These are phyloP conservation scores for Colletotrichum acutatum DNA, from an alignment of 2,329 filamentous ascomycete genomes.

Conservation along the genomic window DNA sequence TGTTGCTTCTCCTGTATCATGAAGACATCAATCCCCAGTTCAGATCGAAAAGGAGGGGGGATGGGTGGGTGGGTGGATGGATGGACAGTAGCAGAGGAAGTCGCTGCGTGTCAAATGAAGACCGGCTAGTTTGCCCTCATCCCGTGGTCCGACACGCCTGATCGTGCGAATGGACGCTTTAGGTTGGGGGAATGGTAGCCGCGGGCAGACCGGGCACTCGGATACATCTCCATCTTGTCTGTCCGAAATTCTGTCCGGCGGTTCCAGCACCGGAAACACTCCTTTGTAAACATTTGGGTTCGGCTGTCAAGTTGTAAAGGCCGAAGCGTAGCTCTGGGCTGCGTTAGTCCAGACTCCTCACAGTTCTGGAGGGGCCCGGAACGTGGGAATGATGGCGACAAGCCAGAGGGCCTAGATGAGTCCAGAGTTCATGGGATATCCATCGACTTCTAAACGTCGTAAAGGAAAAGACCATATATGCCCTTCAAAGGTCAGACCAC, in stretches of 20 bases:
- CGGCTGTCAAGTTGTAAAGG: background rate
- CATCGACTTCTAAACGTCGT: background rate
- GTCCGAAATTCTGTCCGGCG: background rate
- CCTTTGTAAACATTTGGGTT: background rate
- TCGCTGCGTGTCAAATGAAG: background rate
- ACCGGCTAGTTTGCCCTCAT: background rate
- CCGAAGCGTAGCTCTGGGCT: conserved; percentile 13
- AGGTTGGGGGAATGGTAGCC: background rate
- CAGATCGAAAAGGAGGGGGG: background rate
- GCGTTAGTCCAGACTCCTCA: background rate
- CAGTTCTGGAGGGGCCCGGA: background rate
- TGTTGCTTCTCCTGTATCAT: conserved; percentile 20
- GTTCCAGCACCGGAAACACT: background rate
- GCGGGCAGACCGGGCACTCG: background rate
- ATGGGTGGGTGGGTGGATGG: too few species aligned
- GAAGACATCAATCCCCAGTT: conserved; percentile 13
- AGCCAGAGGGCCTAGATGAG: background rate
- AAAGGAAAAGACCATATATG: background rate
- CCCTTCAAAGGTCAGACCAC: background rate
- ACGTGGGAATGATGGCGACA: background rate
- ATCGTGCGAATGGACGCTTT: background rate
- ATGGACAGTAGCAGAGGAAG: background rate
- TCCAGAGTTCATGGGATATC: conserved; percentile 3
- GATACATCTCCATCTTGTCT: background rate
- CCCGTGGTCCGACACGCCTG: background rate